Percentiles rank a stretch among this genome's conserved stretches.
phyloP scores from a whole-genome alignment of 164 flowering plant species.

The Chimonanthus praecox region DNA sequence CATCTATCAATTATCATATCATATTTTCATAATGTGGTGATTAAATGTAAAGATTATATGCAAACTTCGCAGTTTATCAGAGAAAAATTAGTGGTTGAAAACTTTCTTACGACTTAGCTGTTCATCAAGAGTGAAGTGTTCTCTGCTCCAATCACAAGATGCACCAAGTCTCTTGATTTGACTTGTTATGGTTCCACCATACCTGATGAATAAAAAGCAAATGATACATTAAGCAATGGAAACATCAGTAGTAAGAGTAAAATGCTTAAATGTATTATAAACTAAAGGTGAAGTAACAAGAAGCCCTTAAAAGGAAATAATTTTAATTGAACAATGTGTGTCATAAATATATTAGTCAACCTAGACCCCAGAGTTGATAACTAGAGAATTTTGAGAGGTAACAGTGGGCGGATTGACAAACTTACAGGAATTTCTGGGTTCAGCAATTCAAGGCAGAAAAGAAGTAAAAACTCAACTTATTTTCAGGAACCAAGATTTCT shows the following conservation, averaged over 20 bases:
- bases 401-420: no score
- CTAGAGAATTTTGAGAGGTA: no score
- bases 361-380: no score
- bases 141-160: conserved; percentile 95
- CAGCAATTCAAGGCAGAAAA: no score
- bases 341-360: background rate
- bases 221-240: background rate
- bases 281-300: background rate
- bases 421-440: no score
- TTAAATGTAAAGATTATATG: background rate
- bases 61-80: background rate
- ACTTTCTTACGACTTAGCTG: conserved; percentile 93
- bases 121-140: conserved; percentile 92
- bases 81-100: conserved; percentile 17
- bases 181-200: conserved; percentile 86
- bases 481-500: no score
- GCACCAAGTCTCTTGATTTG: conserved; percentile 97
- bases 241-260: background rate
- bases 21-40: background rate
- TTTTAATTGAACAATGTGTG: background rate
- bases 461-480: no score
- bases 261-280: background rate
- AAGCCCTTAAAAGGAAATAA: background rate
- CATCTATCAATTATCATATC: background rate
- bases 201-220: conserved; percentile 35